Evolutionary conservation across 345 rosid genomes (phyloP).

Genomic region (Noccaea bulbosa): DNA sequence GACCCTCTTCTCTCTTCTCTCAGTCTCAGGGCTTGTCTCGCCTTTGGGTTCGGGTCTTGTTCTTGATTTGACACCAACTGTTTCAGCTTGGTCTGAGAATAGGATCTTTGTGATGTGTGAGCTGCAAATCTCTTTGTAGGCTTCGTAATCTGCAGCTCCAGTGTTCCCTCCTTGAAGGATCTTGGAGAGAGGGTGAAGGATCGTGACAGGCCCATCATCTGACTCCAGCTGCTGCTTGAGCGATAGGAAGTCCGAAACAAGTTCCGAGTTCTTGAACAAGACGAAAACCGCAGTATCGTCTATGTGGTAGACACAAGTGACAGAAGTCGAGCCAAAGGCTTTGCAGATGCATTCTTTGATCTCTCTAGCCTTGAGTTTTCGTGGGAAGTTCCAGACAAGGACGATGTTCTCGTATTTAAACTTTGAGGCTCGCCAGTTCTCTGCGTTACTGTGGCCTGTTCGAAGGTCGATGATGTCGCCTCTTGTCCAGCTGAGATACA

Average conservation of each 20-base stretch:
- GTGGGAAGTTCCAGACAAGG: constrained; percentile 79
- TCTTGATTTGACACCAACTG: constrained; percentile 57
- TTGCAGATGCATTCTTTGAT: constrained; percentile 75
- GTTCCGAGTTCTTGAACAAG: constrained; percentile 65
- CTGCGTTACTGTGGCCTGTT: constrained; percentile 52
- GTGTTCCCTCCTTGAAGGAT: constrained; percentile 78
- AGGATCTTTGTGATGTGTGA: constrained; percentile 63
- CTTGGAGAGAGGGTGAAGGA: constrained; percentile 77
- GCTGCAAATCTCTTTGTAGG: constrained; percentile 83
- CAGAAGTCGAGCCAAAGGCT: constrained; percentile 65
- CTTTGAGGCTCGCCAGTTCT: constrained; percentile 44
- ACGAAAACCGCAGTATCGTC: constrained; percentile 82
- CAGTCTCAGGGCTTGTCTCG: constrained; percentile 24
- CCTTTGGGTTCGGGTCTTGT: constrained; percentile 27
- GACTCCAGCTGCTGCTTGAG: constrained; percentile 71
- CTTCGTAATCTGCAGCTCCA: constrained; percentile 72
- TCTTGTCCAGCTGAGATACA: constrained; percentile 82
- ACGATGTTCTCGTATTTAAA: constrained; percentile 60
- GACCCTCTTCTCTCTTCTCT: constrained; percentile 34
- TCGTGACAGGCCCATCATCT: constrained; percentile 56
- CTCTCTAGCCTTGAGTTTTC: constrained; percentile 59
- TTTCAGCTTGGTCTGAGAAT: constrained; percentile 84
- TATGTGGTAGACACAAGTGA: constrained; percentile 58
- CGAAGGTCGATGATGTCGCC: constrained; percentile 70
- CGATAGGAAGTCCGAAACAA: constrained; percentile 60